Base-by-base conservation (phyloP, 2,329 filamentous ascomycete species). In the Penicillium sp. region DNA sequence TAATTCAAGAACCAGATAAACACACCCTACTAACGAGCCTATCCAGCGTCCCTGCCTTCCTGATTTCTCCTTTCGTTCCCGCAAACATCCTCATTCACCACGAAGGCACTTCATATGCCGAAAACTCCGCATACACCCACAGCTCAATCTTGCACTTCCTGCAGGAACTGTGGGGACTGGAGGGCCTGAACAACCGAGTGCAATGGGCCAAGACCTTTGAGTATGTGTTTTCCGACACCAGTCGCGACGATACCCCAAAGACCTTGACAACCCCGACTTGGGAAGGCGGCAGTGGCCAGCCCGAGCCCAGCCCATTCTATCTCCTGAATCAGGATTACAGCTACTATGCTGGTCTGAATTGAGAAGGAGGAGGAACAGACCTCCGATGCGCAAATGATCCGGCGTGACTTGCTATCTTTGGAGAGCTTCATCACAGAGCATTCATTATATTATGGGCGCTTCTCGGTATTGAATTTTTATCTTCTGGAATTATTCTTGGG, bases 161-260 rank as follows among this genome's bases (percentile, higher is more conserved):
- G 41, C 75, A 78, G 61, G 70, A 77, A 50, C 66, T 78, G 11
- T 78, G 77, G 75, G 69, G 61, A 0, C 63, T 78, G 16, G 71
- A 78, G 35, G 73, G 74, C 2, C 54, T 78, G 16, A 77, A 78
- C 60, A 77, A 77, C 54, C 70, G 76, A 2, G 75, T 78, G 16
- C 73, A 77, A 56, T 78, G 76, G 75, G 74, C 75, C 41, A 75
- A 77, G 66, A 77, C 74, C 0, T 78, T 78, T 53, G 74, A 78
- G 60, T 61, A 73, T 49, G 61, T 76, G 24, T 77, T 77, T 50
- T 59, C 63, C 6, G 44, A 50, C 16, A 43, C 55, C 36, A 55
- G 52, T 19, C 68, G 69, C 16, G 52, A 60, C 7, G 69, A 76
- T 49, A 69, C 67, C 1, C 69, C 69, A 18, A 56, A 69, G 57